Evolutionary conservation across 2,329 filamentous ascomycete genomes (phyloP).

Genomic region (Neodidymelliopsis sp.): DNA sequence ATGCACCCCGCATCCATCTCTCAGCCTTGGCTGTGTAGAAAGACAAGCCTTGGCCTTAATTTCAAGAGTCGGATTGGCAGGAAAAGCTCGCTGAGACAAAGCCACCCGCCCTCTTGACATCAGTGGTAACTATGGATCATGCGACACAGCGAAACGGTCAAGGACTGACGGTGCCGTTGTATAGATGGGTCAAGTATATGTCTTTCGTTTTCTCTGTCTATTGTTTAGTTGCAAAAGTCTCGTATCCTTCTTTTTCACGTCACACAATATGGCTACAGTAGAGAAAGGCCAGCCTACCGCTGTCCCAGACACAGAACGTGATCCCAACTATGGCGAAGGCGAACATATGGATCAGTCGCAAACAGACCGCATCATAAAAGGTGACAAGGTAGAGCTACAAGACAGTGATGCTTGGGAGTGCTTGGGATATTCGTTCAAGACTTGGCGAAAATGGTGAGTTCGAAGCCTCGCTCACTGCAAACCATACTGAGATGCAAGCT

Average conservation of each 20-base stretch:
- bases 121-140: slow-evolving; percentile 15
- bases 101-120: slow-evolving; percentile 24
- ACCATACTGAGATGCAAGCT: not conserved
- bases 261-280: slow-evolving; percentile 19
- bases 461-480: slow-evolving; percentile 35
- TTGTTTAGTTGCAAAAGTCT: too few species aligned
- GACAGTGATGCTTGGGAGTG: slow-evolving; percentile 52
- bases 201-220: not conserved
- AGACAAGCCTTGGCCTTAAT: slow-evolving; percentile 14
- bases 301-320: slow-evolving; percentile 35
- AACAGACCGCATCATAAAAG: slow-evolving; percentile 32
- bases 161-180: not conserved
- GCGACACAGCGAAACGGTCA: slow-evolving; percentile 2
- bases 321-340: slow-evolving; percentile 30
- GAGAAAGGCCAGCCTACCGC: slow-evolving; percentile 19
- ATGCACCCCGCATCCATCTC: not conserved
- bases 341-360: slow-evolving; percentile 22
- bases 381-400: slow-evolving; percentile 45
- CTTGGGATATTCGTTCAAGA: slow-evolving; percentile 56
- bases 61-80: slow-evolving; percentile 23
- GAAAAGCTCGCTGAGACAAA: slow-evolving; percentile 20
- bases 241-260: not conserved
- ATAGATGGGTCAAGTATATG: not conserved
- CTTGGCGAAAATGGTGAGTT: slow-evolving; percentile 54
- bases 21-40: slow-evolving; percentile 23